These are phyloP conservation scores for Trifolium repens DNA, from an alignment of 306 rosid species.

Conservation along the genomic window DNA sequence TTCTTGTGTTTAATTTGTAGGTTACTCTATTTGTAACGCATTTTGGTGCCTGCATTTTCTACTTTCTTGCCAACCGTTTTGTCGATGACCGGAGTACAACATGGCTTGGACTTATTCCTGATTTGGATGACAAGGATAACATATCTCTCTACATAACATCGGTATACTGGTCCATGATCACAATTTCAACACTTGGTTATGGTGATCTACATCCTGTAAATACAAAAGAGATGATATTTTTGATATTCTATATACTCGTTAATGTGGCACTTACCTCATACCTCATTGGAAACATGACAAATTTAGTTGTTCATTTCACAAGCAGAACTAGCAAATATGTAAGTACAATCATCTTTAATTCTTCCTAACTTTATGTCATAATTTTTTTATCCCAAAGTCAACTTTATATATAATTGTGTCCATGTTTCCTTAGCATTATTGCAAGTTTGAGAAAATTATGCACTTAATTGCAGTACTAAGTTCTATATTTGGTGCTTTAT, in stretches of 20 bases:
- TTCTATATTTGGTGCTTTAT: not conserved
- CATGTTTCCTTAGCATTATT: not conserved
- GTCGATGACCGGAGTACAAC: slow-evolving; percentile 31
- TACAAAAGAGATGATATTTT: slow-evolving; percentile 58
- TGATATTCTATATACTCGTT: slow-evolving; percentile 56
- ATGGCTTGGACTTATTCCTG: slow-evolving; percentile 52
- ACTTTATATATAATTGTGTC: too few relatives aligned
- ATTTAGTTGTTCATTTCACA: slow-evolving; percentile 77
- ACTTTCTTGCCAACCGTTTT: slow-evolving; percentile 49
- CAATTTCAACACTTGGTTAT: slow-evolving; percentile 71
- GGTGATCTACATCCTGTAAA: slow-evolving; percentile 87
- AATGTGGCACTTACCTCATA: slow-evolving; percentile 69
- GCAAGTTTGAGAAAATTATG: not conserved
- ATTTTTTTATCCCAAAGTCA: too few relatives aligned
- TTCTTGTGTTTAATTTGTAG: slow-evolving; percentile 48
- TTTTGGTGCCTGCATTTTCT: slow-evolving; percentile 67
- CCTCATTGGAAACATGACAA: slow-evolving; percentile 87
- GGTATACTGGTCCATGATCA: slow-evolving; percentile 75
- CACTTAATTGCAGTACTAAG: slow-evolving; percentile 3
- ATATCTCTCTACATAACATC: slow-evolving; percentile 54
- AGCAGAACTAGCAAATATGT: slow-evolving; percentile 78
- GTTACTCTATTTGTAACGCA: slow-evolving; percentile 72
- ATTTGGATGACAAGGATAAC: not conserved
- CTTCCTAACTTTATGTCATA: not conserved
- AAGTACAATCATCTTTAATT: slow-evolving; percentile 41